These are phyloP conservation scores for Paecilomyces sp. DNA, from an alignment of 2,329 filamentous ascomycete species.

Conservation along the genomic window DNA sequence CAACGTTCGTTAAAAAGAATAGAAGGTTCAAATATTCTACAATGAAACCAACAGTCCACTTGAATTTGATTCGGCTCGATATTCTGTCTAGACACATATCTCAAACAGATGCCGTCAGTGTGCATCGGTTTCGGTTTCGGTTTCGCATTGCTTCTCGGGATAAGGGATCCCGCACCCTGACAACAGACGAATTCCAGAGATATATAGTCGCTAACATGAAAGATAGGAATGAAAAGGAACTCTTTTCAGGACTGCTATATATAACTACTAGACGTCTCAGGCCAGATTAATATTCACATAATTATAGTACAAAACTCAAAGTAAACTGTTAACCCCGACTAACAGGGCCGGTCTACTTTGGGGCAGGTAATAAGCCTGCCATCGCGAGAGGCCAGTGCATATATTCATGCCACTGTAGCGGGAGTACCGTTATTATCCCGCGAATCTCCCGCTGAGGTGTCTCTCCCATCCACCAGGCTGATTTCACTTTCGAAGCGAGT, in stretches of 20 bases:
- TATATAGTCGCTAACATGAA: neutral
- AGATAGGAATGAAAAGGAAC: neutral
- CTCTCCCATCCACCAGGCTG: slow-evolving; percentile 20
- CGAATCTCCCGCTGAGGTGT: slow-evolving; percentile 17
- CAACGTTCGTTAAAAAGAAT: too few relatives aligned
- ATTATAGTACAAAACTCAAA: neutral
- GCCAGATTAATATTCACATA: neutral
- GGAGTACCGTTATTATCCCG: slow-evolving; percentile 16
- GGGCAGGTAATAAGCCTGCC: neutral
- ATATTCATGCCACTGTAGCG: slow-evolving; percentile 21
- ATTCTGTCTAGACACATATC: too few relatives aligned
- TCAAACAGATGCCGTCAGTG: too few relatives aligned
- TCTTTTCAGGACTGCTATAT: neutral
- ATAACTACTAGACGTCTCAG: neutral
- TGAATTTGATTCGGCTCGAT: too few relatives aligned
- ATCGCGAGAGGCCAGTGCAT: slow-evolving; percentile 20
- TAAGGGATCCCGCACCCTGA: neutral
- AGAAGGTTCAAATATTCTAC: too few relatives aligned
- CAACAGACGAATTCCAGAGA: neutral
- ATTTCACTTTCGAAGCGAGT: slow-evolving; percentile 17
- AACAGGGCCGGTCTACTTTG: neutral
- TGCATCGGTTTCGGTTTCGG: neutral
- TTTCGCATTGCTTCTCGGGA: neutral
- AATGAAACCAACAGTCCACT: too few relatives aligned
- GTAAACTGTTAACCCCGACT: neutral